Base-by-base conservation (phyloP, 2,329 filamentous ascomycete species). In the Dothiorella sarmentorum region DNA sequence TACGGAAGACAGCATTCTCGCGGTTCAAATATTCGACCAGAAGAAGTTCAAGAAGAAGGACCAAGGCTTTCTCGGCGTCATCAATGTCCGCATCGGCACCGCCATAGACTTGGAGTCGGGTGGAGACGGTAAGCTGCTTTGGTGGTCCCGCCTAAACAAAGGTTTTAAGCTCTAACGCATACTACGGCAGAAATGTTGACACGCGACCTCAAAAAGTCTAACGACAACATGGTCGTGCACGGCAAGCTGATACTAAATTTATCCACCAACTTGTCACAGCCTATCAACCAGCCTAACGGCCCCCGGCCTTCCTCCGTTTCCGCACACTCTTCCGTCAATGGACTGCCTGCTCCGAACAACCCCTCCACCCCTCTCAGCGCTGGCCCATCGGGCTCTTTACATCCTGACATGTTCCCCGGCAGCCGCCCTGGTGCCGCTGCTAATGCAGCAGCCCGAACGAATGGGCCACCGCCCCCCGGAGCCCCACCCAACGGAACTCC, bases 1-100 rank as follows among this genome's bases (percentile, higher is more conserved):
- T 61, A 94, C 88, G 62, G 94, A 99, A 73, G 93, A 96, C 69
- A 96, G 92, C 74, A 97, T 99, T 69, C 82, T 99, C 47, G 94
- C 94, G 7, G 92, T 99, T 45, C 94, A 99, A 73, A 96, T 99
- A 58, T 99, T 99, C 72, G 94, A 99, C 76, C 94, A 99, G 77
- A 97, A 97, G 81, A 99, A 99, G 79, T 99, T 99, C 80, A 99
- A 99, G 82, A 99, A 99, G 85, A 99, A 97, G 91, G 94, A 99
- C 68, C 94, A 99, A 74, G 94, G 94, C 7, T 99, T 99, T 71
- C 82, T 99, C 6, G 94, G 94, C 60, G 94, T 99, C 57, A 97
- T 99, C 70, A 99, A 99, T 73, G 89, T 99, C 67, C 88, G 92
- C 60, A 88, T 99, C 65, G 94, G 94, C 67, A 92, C 95, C 80